Evolutionary conservation across 2,329 filamentous ascomycete genomes (phyloP), one percentile per base, ranked within the genome.

Genomic region (Pseudogymnoascus destructans): DNA sequence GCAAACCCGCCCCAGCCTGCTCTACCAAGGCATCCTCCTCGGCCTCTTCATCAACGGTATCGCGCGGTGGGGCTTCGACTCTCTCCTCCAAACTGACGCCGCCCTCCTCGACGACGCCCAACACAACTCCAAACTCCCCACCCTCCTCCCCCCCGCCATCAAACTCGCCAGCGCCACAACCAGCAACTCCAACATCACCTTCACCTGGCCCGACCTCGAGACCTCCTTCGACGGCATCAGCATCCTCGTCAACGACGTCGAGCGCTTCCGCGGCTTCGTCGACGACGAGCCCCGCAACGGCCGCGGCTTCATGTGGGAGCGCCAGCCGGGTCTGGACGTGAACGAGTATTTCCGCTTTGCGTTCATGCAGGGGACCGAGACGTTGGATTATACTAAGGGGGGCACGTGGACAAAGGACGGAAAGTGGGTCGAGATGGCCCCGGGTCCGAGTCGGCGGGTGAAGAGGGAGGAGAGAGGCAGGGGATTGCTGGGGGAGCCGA

Each of bases 31-130:
- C 9, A 75, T 98, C 1, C 76, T 98, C 0, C 74, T 97, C 6
- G 93, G 93, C 0, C 78, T 97, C 0, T 97, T 96, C 70, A 85
- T 96, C 73, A 96, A 96, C 69, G 92, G 93, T 57, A 83, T 95
- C 60, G 92, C 91, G 3, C 80, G 92, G 42, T 97, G 93, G 93
- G 91, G 91, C 0, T 98, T 95, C 70, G 91, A 89, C 61, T 79
- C 86, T 0, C 82, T 98, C 52, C 79, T 98, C 13, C 85, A 98
- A 72, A 97, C 93, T 0, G 81, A 87, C 0, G 78, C 72, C 0
- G 82, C 84, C 0, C 73, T 98, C 21, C 82, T 83, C 58, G 83
- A 81, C n/a, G 84, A 86, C 63, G 81, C 80, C 0, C 79, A 83
- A 60, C 71, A 79, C 35, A 81, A 81, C 9, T 83, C 82, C 0